Evolutionary conservation across 2,329 filamentous ascomycete species (phyloP).

Genomic region (Fusarium sarcochroum): DNA sequence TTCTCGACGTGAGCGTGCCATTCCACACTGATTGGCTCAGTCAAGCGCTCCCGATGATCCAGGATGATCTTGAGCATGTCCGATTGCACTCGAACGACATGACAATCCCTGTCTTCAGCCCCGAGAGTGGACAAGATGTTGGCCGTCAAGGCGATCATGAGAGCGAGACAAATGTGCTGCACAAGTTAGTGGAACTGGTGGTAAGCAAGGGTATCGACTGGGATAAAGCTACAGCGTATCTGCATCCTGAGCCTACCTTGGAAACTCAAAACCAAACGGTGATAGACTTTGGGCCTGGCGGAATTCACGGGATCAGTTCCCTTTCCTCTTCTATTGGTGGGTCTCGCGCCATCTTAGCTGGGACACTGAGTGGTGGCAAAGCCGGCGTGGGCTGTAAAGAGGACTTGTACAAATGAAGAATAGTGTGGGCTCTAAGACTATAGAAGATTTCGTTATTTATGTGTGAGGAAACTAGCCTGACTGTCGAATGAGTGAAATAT

Average conservation of each 20-base stretch:
- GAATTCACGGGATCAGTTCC: slow-evolving; percentile 14
- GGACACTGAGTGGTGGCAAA: slow-evolving; percentile 4
- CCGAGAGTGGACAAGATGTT: slow-evolving; percentile 11
- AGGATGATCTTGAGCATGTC: slow-evolving; percentile 11
- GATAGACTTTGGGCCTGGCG: slow-evolving; percentile 21
- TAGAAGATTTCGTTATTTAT: too few relatives aligned
- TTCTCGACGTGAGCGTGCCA: slow-evolving; percentile 24
- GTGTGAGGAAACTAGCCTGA: too few relatives aligned
- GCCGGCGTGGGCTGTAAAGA: slow-evolving; percentile 10
- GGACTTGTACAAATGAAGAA: slow-evolving; percentile 7
- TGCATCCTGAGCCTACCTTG: background rate
- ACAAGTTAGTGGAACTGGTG: slow-evolving; percentile 10
- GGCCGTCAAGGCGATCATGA: background rate
- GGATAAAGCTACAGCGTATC: slow-evolving; percentile 3
- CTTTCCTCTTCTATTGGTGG: background rate
- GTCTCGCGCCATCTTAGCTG: slow-evolving; percentile 8
- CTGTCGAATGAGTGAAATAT: too few relatives aligned
- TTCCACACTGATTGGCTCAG: slow-evolving; percentile 21
- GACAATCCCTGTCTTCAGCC: slow-evolving; percentile 11
- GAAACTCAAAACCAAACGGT: background rate
- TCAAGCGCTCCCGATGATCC: slow-evolving; percentile 13
- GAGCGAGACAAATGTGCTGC: background rate
- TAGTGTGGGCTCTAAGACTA: background rate
- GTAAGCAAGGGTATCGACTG: slow-evolving; percentile 16
- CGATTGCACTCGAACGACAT: background rate